A percentile compares a stretch with the other conserved stretches of the same genome.
Conservation (phyloP, 2,329 filamentous ascomycete genomes). For the Penicillium sp. region DNA sequence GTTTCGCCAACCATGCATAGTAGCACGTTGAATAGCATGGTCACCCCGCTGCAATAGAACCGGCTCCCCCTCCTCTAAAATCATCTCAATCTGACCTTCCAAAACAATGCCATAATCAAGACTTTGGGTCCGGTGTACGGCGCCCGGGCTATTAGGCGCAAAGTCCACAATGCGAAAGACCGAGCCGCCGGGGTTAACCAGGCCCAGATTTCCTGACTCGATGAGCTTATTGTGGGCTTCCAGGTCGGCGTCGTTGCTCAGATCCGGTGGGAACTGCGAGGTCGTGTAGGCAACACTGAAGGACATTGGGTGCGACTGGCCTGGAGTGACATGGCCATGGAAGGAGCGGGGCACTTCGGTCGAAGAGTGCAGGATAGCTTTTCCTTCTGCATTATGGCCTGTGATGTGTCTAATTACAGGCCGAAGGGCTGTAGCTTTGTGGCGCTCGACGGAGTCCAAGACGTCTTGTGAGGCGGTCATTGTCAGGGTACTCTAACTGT, state of each 20-base stretch:
- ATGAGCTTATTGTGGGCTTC: conserved; percentile 30
- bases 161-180: conserved; percentile 53
- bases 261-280: conserved; percentile 34
- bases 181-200: conserved; percentile 42
- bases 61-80: conserved; percentile 53
- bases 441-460: background rate
- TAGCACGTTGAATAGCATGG: conserved; percentile 57
- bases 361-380: conserved; percentile 38
- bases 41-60: conserved; percentile 52
- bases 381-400: conserved; percentile 35
- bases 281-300: conserved; percentile 46
- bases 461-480: conserved; percentile 21
- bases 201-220: conserved; percentile 29
- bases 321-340: conserved; percentile 25
- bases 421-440: conserved; percentile 29
- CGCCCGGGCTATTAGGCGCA: conserved; percentile 40
- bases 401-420: conserved; percentile 38
- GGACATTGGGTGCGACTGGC: conserved; percentile 32
- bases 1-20: conserved; percentile 57
- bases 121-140: conserved; percentile 53
- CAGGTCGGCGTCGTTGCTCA: conserved; percentile 39
- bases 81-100: conserved; percentile 54
- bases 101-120: conserved; percentile 58
- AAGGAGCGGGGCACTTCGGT: conserved; percentile 15
- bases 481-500: background rate